Evolutionary conservation across 768 basidiomycete species (phyloP), one percentile per base, ranked within the genome.

Genomic region (Terana coerulea): DNA sequence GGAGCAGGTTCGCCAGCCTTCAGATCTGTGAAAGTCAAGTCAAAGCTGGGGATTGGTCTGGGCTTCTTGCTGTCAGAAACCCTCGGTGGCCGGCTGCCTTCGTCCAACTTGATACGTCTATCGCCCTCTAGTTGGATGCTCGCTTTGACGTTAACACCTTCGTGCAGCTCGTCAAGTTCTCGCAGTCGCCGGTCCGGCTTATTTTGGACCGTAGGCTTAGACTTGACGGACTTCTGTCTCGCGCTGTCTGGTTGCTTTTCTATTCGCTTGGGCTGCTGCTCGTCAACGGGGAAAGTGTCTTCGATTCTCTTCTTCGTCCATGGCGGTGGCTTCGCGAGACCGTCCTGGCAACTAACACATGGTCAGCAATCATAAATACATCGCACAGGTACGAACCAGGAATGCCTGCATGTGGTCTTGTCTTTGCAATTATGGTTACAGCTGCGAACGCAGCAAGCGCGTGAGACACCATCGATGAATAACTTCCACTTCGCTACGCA

Each of bases 361-460:
- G 25, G 53, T 47, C 42, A 25, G 39, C 15, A 11, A 12, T 17
- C 6, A 5, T n/a, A 36, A 15, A 24, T 9, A 29, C 22, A 17
- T 12, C 2, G 42, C 7, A n/a, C 25, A n/a, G 17, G 36, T 34
- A 56, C 56, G 12, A 46, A 89, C 91, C 91, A 92, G 30, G 83
- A 63, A 70, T 93, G 91, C 22, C 84, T 78, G 62, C 91, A 93
- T 36, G 71, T 75, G 3, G 71, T 68, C 66, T 91, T 92, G 60
- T 90, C 81, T 63, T 86, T 88, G 74, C 91, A 93, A 19, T 75
- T 46, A 58, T 93, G 91, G 58, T 88, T 87, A 61, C 91, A 93
- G 44, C 88, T 90, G 26, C n/a, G 33, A 10, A 10, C 33, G n/a
- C 17, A 10, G n/a, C 10, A 34, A 34, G n/a, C 33, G 10, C 36